Conservation (phyloP, 345 rosid genomes). For the Eucalyptus cladocalyx region DNA sequence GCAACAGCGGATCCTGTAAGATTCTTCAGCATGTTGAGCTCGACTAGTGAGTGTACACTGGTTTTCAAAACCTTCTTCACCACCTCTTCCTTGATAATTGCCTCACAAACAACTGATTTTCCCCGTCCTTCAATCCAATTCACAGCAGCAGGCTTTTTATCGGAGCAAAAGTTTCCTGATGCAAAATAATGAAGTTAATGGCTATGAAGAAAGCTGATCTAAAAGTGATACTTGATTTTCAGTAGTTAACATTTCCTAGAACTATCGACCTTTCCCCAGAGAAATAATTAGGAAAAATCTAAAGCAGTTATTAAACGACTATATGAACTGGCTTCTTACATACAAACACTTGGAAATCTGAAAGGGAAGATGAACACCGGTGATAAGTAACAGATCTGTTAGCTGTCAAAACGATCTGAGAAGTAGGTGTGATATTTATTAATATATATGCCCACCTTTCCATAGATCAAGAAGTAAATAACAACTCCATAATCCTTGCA, state of each 20-base stretch:
- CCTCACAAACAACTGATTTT: slow-evolving; percentile 88
- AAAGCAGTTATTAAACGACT: not conserved
- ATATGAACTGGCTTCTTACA: not conserved
- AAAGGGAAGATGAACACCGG: not conserved
- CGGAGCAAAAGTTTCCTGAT: slow-evolving; percentile 74
- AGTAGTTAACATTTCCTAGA: not conserved
- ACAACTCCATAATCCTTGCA: not conserved
- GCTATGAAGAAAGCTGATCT: not conserved
- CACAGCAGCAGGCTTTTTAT: slow-evolving; percentile 89
- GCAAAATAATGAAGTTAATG: not conserved
- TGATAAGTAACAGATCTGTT: not conserved
- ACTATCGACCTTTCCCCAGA: not conserved
- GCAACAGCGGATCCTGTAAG: slow-evolving; percentile 79
- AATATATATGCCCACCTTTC: not conserved
- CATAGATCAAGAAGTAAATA: not conserved
- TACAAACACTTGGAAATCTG: not conserved
- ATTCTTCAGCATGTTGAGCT: slow-evolving; percentile 84
- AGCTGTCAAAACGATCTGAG: not conserved
- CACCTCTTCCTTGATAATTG: slow-evolving; percentile 57
- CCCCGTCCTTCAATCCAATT: slow-evolving; percentile 98
- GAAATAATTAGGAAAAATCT: not conserved
- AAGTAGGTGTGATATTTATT: not conserved
- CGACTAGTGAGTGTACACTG: slow-evolving; percentile 56
- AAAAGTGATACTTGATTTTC: not conserved
- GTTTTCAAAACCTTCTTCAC: slow-evolving; percentile 73